Evolutionary conservation across 2,329 filamentous ascomycete genomes (phyloP), one percentile per base, ranked within the genome.

Genomic region (Penicillium sp.): DNA sequence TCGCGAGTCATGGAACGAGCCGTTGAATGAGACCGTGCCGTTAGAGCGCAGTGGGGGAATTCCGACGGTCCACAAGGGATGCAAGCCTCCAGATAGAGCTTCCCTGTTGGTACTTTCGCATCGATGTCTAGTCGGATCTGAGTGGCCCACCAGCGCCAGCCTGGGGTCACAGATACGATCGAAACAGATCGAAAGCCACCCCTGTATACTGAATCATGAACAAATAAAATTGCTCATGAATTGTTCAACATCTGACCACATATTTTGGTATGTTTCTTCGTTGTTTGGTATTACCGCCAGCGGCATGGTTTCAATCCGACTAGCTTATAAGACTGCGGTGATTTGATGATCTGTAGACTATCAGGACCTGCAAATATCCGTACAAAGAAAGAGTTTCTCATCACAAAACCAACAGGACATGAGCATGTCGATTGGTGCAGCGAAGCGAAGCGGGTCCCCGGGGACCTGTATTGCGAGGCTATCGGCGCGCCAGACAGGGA

Each of bases 401-500:
- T 49, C 47, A 49, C 22, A 39, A n/a, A 19, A 8, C 21, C 26
- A 19, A 9, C 14, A 49, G 21, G 1, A 11, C 16, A 8, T 19
- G 35, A 21, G 13, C 48, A 26, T 39, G 8, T 21, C 16, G 9
- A 50, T 50, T 50, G 48, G 48, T 16, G 35, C 48, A 14, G 16
- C 22, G 13, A 42, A 50, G 33, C 48, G 33, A 50, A 14, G 33
- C 33, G 33, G 35, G 16, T 42, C 35, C 22, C 33, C 11, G 22
- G 26, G n/a, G 22, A 27, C 29, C 14, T 37, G 22, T 39, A 21
- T 19, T 50, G 33, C 10, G 6, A 55, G 44, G 49, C 54, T 59
- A 61, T 59, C 45, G 44, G 22, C 8, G 16, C 47, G 42, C 52
- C 33, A 54, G 49, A 49, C 59, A 59, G 46, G 59, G 59, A 49